Base-by-base conservation (phyloP, 2,329 filamentous ascomycete species). In the Orbilia ellipsospora region DNA sequence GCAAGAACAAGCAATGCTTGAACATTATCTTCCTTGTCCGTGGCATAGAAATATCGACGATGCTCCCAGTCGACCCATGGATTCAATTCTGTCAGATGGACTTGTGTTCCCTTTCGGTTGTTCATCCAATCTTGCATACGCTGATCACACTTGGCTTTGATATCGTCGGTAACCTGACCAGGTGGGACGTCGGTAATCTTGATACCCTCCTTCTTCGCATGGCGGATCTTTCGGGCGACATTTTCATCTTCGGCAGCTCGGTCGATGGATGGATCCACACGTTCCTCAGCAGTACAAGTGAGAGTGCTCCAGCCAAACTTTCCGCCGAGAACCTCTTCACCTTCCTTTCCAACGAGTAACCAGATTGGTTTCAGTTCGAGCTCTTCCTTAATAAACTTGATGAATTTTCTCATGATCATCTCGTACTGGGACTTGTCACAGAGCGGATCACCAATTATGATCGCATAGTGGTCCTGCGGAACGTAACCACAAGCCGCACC, bases 401-500 rank as follows among this genome's bases (percentile, higher is more conserved):
- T 85, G 81, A 94, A 97, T 18, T 54, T 64, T 20, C 73, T 65
- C 66, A 77, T 70, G 40, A 48, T 70, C 40, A 66, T 52, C 50
- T 72, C 73, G 50, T 77, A 77, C 81, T 97, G 94, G 44, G 86
- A 87, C 13, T 85, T 83, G 79, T 96, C 92, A 81, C 94, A 97
- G 0, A 96, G 88, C 1, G 94, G 94, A 78, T 97, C 90, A 66
- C 94, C 94, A 15, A 94, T 91, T 42, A 94, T 89, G 83, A 97
- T 93, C 51, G 90, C 92, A 79, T 91, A 93, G 78, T 90, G 90
- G 79, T 88, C 89, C 78, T 91, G 88, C 54, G 89, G 88, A 1
- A 95, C 92, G 80, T 92, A 97, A 10, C 93, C 92, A 40, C 97
- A 87, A 4, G 93, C 93, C 0, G 93, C 94, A 57, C 94, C 94